Conservation (phyloP, 2,329 filamentous ascomycete genomes). For the Alternaria sp. region DNA sequence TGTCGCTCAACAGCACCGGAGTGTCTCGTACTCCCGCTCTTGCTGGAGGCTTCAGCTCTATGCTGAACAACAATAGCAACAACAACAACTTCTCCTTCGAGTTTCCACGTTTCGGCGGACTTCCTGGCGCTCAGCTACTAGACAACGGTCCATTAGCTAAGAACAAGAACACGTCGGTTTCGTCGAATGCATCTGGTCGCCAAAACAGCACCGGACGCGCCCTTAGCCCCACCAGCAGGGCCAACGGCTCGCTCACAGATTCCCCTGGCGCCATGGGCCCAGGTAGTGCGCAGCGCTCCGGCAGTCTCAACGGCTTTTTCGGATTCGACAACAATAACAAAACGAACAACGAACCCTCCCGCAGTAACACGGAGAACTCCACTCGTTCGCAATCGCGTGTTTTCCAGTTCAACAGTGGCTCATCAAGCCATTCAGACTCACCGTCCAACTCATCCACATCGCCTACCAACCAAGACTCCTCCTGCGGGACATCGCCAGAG, state of each 20-base stretch:
- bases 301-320: conserved; percentile 36
- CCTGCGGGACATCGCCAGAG: conserved; percentile 80
- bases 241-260: conserved; percentile 29
- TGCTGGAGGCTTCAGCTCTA: conserved; percentile 53
- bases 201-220: conserved; percentile 44
- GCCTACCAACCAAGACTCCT: conserved; percentile 59
- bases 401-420: conserved; percentile 59
- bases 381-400: conserved; percentile 52
- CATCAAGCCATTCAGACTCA: conserved; percentile 56
- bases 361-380: conserved; percentile 52
- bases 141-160: conserved; percentile 53
- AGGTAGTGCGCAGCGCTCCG: conserved; percentile 47
- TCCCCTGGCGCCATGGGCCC: conserved; percentile 38
- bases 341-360: conserved; percentile 16
- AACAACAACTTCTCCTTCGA: conserved; percentile 93
- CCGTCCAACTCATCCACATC: conserved; percentile 60
- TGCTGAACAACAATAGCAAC: conserved; percentile 62
- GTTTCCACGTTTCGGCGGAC: conserved; percentile 88
- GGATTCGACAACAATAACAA: conserved; percentile 24
- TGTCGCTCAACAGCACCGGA: conserved; percentile 66
- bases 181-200: conserved; percentile 32
- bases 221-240: conserved; percentile 47
- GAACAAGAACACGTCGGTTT: conserved; percentile 35
- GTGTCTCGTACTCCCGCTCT: conserved; percentile 57
- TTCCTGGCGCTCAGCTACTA: conserved; percentile 64